These are phyloP conservation scores for Penicillium herquei DNA, from an alignment of 495 filamentous ascomycete genomes.

Conservation along the genomic window DNA sequence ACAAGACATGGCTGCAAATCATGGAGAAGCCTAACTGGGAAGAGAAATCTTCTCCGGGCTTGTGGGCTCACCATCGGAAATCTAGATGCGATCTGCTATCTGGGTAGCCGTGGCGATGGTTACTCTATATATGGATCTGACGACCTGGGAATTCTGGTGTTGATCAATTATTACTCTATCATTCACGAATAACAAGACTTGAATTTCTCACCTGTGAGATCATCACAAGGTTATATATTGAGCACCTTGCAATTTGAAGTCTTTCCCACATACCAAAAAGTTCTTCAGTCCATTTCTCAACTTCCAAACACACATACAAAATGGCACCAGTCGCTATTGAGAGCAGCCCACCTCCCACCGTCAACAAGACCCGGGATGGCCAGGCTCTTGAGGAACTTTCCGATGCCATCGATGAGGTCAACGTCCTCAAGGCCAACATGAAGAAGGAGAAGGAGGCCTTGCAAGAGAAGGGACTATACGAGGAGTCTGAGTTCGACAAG, in stretches of 20 bases:
- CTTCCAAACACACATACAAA: constrained; percentile 13
- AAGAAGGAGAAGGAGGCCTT: constrained; percentile 37
- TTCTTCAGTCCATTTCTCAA: neutral
- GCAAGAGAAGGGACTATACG: constrained; percentile 55
- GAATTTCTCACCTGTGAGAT: neutral
- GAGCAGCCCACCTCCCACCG: constrained; percentile 22
- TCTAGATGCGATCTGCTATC: constrained; percentile 18
- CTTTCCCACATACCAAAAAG: constrained; percentile 1
- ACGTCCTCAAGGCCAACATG: constrained; percentile 64
- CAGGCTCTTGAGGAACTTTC: constrained; percentile 76
- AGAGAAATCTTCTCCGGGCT: constrained; percentile 5
- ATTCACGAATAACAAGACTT: neutral
- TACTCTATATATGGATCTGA: constrained; percentile 22
- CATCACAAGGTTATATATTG: neutral
- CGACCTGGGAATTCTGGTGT: neutral
- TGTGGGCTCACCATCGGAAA: constrained; percentile 16
- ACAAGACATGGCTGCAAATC: constrained; percentile 19
- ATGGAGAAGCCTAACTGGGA: constrained; percentile 2
- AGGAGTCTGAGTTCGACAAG: constrained; percentile 65
- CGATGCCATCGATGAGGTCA: constrained; percentile 78
- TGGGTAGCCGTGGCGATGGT: neutral
- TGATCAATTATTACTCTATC: neutral
- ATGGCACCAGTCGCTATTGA: constrained; percentile 36
- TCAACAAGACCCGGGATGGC: constrained; percentile 54
- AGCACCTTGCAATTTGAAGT: neutral